phyloP scores from a whole-genome alignment of 805 yeast species.

The Starmerella bombicola region DNA sequence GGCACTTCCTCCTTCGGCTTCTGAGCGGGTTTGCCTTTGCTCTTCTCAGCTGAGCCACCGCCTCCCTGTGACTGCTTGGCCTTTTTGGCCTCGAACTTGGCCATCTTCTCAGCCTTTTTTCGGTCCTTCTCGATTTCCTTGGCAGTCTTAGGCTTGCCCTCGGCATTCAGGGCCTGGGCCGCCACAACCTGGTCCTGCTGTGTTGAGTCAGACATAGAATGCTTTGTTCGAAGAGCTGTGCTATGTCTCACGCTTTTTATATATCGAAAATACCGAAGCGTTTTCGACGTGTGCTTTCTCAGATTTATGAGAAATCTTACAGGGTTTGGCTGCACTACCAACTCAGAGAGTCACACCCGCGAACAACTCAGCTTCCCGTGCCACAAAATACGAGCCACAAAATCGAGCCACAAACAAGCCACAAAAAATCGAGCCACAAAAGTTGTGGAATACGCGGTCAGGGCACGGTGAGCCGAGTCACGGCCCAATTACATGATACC shows the following conservation, averaged over 20 bases:
- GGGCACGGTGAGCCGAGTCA: too few relatives aligned
- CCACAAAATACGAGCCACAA: too few relatives aligned
- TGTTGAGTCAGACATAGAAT: slow-evolving; percentile 3
- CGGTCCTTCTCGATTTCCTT: slow-evolving; percentile 78
- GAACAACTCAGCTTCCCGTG: too few relatives aligned
- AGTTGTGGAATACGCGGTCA: too few relatives aligned
- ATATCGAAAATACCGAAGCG: slow-evolving; percentile 1
- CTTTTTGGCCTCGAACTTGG: slow-evolving; percentile 75
- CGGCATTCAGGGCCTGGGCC: slow-evolving; percentile 12
- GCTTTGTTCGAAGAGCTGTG: not conserved
- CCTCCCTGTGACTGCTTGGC: slow-evolving; percentile 39
- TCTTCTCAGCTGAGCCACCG: slow-evolving; percentile 30
- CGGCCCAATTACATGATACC: too few relatives aligned
- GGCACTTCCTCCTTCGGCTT: slow-evolving; percentile 62
- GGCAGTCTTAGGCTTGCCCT: slow-evolving; percentile 43
- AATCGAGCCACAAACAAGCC: too few relatives aligned
- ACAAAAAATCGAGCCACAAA: too few relatives aligned
- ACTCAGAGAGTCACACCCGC: too few relatives aligned
- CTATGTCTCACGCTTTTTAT: slow-evolving; percentile 2
- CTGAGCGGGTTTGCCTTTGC: slow-evolving; percentile 41
- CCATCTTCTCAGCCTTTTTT: slow-evolving; percentile 76
- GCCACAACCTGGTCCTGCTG: not conserved
- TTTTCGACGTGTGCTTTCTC: not conserved
- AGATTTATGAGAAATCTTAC: not conserved
- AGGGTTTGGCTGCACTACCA: too few relatives aligned